phyloP scores from a whole-genome alignment of 148 eudicot species.

The Silene conica region DNA sequence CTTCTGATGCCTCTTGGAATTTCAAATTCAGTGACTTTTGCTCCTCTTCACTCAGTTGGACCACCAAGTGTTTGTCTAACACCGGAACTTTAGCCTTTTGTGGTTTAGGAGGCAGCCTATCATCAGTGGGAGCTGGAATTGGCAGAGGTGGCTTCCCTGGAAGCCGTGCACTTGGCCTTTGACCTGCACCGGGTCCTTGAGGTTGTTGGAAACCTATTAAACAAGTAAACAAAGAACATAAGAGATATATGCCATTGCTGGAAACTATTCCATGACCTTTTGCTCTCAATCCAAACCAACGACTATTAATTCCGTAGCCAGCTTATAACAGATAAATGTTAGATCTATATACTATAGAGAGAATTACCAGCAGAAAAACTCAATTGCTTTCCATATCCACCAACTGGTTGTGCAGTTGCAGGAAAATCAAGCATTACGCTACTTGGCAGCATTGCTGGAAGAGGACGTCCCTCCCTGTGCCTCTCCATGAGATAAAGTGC shows the following conservation, averaged over 20 bases:
- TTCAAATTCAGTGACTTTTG: slow-evolving; percentile 76
- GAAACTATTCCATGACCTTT: not conserved
- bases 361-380: slow-evolving; percentile 64
- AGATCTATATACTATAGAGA: slow-evolving; percentile 2
- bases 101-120: slow-evolving; percentile 51
- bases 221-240: slow-evolving; percentile 3
- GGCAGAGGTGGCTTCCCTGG: slow-evolving; percentile 67
- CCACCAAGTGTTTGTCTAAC: slow-evolving; percentile 80
- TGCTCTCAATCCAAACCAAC: not conserved
- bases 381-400: slow-evolving; percentile 56
- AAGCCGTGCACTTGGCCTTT: slow-evolving; percentile 43
- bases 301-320: not conserved
- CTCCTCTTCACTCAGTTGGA: slow-evolving; percentile 88
- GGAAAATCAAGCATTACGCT: slow-evolving; percentile 52
- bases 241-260: not conserved
- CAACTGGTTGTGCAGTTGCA: slow-evolving; percentile 45
- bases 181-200: slow-evolving; percentile 46
- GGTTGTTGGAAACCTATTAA: slow-evolving; percentile 60
- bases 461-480: slow-evolving; percentile 89
- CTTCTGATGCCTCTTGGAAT: slow-evolving; percentile 86
- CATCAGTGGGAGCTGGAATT: slow-evolving; percentile 54
- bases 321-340: not conserved
- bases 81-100: slow-evolving; percentile 80
- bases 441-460: slow-evolving; percentile 68
- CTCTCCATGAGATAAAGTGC: slow-evolving; percentile 98